These are phyloP conservation scores for Pseudocercospora macadamiae DNA, from an alignment of 2,329 filamentous ascomycete genomes.

Conservation along the genomic window DNA sequence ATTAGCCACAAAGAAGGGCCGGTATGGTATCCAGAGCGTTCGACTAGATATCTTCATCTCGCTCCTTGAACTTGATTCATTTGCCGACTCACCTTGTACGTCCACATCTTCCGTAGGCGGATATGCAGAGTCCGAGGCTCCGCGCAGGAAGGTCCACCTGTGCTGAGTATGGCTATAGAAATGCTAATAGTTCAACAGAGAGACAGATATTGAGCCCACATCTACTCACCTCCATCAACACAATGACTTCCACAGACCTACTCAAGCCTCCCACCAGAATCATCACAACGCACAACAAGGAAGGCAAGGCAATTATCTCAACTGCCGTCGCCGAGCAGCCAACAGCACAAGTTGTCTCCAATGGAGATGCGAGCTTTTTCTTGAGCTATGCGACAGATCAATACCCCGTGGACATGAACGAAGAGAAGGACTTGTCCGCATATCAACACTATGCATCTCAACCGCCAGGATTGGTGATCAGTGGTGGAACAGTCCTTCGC, in stretches of 20 bases:
- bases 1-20: too few relatives aligned
- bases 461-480: conserved; percentile 54
- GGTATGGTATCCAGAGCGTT: too few relatives aligned
- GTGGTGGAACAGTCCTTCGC: conserved; percentile 50
- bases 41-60: too few relatives aligned
- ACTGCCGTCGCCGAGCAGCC: conserved; percentile 28
- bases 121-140: neutral
- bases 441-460: conserved; percentile 49
- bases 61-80: too few relatives aligned
- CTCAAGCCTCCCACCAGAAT: conserved; percentile 24
- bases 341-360: conserved; percentile 37
- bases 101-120: conserved; percentile 18
- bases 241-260: conserved; percentile 14
- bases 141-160: neutral
- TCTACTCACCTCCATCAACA: neutral
- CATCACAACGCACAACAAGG: conserved; percentile 35
- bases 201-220: too few relatives aligned
- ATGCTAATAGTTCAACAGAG: too few relatives aligned
- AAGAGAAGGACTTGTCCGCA: conserved; percentile 50
- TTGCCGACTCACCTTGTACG: too few relatives aligned
- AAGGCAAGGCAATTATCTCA: conserved; percentile 36
- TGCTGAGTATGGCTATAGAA: neutral
- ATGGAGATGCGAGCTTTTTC: conserved; percentile 47
- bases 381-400: conserved; percentile 55
- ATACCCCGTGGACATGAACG: conserved; percentile 51